Conservation (phyloP, 129 eudicot genomes). For the Kitagawia praeruptora region DNA sequence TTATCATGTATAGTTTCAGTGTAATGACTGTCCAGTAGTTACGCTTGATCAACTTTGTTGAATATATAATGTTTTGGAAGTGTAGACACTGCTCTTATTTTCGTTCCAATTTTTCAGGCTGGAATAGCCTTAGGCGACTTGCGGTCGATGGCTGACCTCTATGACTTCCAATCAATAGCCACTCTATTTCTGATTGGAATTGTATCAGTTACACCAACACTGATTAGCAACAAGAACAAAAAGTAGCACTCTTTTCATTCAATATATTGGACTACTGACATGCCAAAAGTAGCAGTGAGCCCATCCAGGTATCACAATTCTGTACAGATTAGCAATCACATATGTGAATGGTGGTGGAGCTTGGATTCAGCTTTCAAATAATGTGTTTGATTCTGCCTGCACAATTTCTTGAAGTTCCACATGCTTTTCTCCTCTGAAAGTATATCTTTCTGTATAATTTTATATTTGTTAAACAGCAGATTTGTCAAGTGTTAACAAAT, state of each 20-base stretch:
- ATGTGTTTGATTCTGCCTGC: background rate
- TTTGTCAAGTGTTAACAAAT: background rate
- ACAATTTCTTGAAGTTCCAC: background rate
- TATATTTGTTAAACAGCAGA: background rate
- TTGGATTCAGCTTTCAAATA: conserved; percentile 5
- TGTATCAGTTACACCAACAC: conserved; percentile 59
- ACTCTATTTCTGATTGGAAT: conserved; percentile 76
- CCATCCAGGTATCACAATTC: conserved; percentile 5
- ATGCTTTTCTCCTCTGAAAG: background rate
- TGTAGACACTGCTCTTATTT: background rate
- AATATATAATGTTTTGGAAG: background rate
- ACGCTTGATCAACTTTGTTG: too few species aligned
- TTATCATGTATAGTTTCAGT: too few species aligned
- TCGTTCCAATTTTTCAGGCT: conserved; percentile 38
- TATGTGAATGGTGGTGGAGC: background rate
- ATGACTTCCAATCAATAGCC: conserved; percentile 71
- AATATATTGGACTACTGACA: background rate
- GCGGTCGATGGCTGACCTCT: conserved; percentile 70
- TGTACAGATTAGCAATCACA: conserved; percentile 29
- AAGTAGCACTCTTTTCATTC: conserved; percentile 18
- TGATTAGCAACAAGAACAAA: conserved; percentile 52
- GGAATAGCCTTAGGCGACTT: conserved; percentile 91
- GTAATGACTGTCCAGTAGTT: too few species aligned
- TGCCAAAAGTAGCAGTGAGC: conserved; percentile 11
- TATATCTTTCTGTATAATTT: background rate